Conservation (phyloP, 176 grass and related monocot genomes). For the Lolium multiflorum region DNA sequence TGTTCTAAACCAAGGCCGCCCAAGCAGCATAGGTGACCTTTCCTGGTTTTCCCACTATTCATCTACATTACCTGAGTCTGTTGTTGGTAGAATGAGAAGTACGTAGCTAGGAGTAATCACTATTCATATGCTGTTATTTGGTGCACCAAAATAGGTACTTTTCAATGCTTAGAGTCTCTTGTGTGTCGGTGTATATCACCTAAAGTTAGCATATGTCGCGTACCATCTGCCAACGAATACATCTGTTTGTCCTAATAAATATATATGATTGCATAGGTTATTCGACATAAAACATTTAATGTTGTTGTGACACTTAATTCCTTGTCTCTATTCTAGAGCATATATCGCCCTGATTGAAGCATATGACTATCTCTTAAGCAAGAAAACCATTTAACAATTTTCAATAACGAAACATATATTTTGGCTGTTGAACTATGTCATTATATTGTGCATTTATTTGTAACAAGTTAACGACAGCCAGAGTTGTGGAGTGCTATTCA, state of each 20-base stretch:
- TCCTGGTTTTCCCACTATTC: too few relatives aligned
- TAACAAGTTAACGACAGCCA: too few relatives aligned
- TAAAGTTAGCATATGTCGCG: background rate
- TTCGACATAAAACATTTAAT: too few relatives aligned
- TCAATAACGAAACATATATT: background rate
- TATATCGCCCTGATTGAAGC: background rate
- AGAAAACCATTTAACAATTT: background rate
- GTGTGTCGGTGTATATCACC: background rate
- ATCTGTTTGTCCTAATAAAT: background rate
- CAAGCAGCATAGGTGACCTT: background rate
- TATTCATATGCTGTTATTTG: background rate
- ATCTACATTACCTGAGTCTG: background rate
- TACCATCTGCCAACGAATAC: background rate
- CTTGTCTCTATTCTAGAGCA: background rate
- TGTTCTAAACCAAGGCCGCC: background rate
- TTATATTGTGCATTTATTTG: background rate
- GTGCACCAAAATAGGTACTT: background rate
- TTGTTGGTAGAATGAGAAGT: background rate
- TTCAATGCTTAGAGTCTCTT: background rate
- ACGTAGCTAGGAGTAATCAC: background rate
- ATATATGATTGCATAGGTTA: background rate
- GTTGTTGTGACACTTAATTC: background rate
- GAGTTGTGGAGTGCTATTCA: background rate
- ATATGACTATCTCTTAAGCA: background rate
- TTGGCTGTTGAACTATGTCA: background rate